Conservation (phyloP, 2,329 filamentous ascomycete species). For the Botryotinia calthae region DNA sequence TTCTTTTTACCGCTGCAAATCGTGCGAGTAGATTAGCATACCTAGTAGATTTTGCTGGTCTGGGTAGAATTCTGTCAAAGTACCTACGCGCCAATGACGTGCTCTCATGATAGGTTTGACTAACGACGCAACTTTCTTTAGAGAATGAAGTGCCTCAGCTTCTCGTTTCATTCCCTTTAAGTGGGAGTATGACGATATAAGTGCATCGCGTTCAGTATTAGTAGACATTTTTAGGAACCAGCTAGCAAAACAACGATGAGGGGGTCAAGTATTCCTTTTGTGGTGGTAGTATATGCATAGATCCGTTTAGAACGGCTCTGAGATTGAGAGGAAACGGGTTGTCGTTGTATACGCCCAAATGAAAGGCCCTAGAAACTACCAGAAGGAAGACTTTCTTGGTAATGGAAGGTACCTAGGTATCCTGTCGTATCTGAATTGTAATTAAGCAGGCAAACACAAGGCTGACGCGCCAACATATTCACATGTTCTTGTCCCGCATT, state of each 20-base stretch:
- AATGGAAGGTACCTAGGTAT: neutral
- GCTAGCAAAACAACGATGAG: neutral
- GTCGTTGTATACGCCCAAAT: neutral
- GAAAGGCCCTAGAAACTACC: neutral
- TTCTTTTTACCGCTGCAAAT: neutral
- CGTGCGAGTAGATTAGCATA: slow-evolving; percentile 34
- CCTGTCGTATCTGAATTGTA: neutral
- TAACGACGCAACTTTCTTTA: slow-evolving; percentile 79
- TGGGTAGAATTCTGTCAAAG: slow-evolving; percentile 84
- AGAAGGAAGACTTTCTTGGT: neutral
- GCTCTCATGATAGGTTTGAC: slow-evolving; percentile 96
- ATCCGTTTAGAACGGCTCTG: neutral
- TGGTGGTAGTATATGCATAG: neutral
- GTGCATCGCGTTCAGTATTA: slow-evolving; percentile 42
- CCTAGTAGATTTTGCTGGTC: slow-evolving; percentile 70
- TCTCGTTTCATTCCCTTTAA: slow-evolving; percentile 48
- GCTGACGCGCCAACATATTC: slow-evolving; percentile 6
- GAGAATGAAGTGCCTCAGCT: slow-evolving; percentile 54
- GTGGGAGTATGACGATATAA: slow-evolving; percentile 52
- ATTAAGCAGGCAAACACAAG: slow-evolving; percentile 3
- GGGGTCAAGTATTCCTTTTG: neutral
- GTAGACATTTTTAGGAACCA: neutral
- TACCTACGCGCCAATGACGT: slow-evolving; percentile 73
- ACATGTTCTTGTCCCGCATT: neutral
- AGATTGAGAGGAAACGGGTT: neutral